These are phyloP conservation scores for Paraconiothyrium brasiliense DNA, from an alignment of 2,329 filamentous ascomycete species.

Conservation along the genomic window DNA sequence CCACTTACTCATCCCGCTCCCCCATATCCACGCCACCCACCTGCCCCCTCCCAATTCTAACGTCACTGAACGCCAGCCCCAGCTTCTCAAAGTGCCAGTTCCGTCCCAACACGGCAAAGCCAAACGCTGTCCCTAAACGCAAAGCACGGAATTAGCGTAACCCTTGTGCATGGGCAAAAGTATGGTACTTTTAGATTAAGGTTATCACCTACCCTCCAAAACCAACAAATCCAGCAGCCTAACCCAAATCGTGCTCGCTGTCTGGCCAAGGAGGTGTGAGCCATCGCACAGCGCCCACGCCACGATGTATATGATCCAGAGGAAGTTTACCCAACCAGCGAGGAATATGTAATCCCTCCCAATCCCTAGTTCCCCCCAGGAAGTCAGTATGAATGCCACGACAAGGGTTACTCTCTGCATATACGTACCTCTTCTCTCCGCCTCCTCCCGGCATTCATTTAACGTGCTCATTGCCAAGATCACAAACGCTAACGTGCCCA, in stretches of 20 bases:
- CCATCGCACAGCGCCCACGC: conserved; percentile 1
- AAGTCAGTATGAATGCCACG: too few relatives aligned
- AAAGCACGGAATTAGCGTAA: too few relatives aligned
- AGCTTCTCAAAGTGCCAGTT: background rate
- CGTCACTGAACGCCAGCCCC: background rate
- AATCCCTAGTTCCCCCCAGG: background rate
- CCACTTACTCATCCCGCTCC: background rate
- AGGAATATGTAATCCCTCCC: background rate
- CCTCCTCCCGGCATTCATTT: conserved; percentile 2
- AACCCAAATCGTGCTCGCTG: background rate
- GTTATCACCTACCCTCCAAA: background rate
- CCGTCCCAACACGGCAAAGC: background rate
- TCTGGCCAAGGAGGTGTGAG: background rate
- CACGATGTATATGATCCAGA: background rate
- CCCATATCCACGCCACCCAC: background rate
- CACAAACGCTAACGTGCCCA: background rate
- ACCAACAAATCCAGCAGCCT: conserved; percentile 1
- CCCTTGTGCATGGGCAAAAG: too few relatives aligned
- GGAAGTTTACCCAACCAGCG: background rate
- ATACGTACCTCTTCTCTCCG: background rate
- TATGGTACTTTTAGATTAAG: too few relatives aligned
- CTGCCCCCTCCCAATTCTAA: background rate
- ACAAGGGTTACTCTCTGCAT: too few relatives aligned
- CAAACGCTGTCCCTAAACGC: background rate
- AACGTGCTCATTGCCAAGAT: conserved; percentile 3